These are phyloP conservation scores for Phaeophleospora eucalypticola DNA, from an alignment of 2,329 filamentous ascomycete species.

Conservation along the genomic window DNA sequence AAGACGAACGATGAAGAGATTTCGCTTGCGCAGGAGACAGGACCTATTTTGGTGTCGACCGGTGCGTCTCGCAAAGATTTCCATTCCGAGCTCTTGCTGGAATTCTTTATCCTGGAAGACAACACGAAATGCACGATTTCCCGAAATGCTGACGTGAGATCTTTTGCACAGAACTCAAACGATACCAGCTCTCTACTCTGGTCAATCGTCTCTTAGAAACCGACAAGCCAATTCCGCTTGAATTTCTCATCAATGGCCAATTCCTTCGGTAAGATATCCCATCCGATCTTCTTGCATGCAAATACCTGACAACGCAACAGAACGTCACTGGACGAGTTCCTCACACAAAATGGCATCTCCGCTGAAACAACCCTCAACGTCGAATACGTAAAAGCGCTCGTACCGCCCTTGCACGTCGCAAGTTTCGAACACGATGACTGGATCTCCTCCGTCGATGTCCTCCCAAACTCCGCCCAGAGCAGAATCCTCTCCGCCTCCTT, in stretches of 20 bases:
- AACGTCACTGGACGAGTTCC: constrained; percentile 87
- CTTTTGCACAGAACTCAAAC: constrained; percentile 45
- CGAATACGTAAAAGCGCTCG: constrained; percentile 87
- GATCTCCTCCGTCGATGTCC: constrained; percentile 81
- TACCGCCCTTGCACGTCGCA: constrained; percentile 83
- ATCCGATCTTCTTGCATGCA: no score
- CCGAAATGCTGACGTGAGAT: no score
- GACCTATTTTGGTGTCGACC: constrained; percentile 56
- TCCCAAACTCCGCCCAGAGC: constrained; percentile 64
- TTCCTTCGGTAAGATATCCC: no score
- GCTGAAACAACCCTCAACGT: constrained; percentile 81
- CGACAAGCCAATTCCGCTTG: constrained; percentile 70
- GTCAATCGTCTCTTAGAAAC: constrained; percentile 59
- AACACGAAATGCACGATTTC: no score
- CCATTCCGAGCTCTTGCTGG: no score
- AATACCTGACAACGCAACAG: no score
- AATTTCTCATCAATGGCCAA: constrained; percentile 92
- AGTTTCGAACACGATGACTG: constrained; percentile 98
- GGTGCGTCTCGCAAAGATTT: constrained; percentile 36
- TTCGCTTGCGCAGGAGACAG: constrained; percentile 51
- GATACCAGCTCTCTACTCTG: constrained; percentile 59
- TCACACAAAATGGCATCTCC: constrained; percentile 79
- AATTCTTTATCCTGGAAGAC: not conserved
- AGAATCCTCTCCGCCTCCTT: constrained; percentile 89
- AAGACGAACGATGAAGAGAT: constrained; percentile 51